A percentile compares a stretch with the other conserved stretches of the same genome.
phyloP scores from a whole-genome alignment of 2,329 filamentous ascomycete species.

The Trichophyton mentagrophytes region DNA sequence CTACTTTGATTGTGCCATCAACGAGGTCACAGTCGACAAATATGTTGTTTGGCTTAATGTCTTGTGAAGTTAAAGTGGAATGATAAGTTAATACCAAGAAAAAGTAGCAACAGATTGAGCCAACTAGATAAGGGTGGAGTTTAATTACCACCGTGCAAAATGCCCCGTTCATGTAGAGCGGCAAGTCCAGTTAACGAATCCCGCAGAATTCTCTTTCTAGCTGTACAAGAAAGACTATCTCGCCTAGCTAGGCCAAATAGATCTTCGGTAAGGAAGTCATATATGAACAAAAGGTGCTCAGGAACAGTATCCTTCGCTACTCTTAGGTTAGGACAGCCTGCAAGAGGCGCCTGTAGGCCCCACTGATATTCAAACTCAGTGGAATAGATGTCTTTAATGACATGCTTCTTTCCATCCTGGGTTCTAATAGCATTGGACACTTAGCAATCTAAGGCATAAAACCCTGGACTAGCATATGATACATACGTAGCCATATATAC shows the following conservation, averaged over 20 bases:
- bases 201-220: not conserved
- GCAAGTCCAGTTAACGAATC: conserved; percentile 8
- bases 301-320: conserved; percentile 9
- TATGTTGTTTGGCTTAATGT: conserved; percentile 11
- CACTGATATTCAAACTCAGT: conserved; percentile 12
- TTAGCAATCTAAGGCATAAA: not conserved
- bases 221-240: not conserved
- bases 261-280: conserved; percentile 8
- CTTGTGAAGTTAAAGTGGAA: not conserved
- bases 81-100: not conserved
- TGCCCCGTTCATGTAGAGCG: conserved; percentile 5
- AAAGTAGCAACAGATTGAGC: not conserved
- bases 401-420: not conserved
- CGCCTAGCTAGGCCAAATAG: not conserved
- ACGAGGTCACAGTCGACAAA: conserved; percentile 7
- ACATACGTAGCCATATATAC: conserved; percentile 3
- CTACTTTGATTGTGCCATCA: not conserved
- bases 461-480: not conserved
- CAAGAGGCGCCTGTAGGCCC: conserved; percentile 5
- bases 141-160: conserved; percentile 7
- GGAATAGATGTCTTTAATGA: conserved; percentile 4
- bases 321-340: conserved; percentile 7
- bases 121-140: not conserved
- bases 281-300: conserved; percentile 8
- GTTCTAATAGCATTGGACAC: not conserved